Percentiles rank a stretch among this genome's conserved stretches.
Evolutionary conservation across 768 basidiomycete genomes (phyloP).

Genomic region (Dentipellis fragilis): DNA sequence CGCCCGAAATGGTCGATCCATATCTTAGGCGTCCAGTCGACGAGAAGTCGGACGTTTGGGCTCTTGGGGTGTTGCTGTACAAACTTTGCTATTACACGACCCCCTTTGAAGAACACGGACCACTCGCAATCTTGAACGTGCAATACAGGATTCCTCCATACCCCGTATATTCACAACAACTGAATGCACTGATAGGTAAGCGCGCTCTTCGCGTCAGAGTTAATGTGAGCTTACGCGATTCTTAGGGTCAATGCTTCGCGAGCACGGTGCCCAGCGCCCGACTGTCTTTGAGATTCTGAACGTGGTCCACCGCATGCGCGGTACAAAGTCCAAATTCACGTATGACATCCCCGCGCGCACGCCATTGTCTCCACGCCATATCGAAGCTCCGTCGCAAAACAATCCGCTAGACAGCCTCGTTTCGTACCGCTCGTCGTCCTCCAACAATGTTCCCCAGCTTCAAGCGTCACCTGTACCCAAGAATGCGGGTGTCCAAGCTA

Average conservation of each 20-base stretch:
- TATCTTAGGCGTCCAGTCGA: constrained; percentile 76
- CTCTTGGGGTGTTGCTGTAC: constrained; percentile 90
- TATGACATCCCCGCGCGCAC: constrained; percentile 51
- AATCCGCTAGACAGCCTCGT: constrained; percentile 29
- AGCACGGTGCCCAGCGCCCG: constrained; percentile 81
- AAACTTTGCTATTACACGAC: constrained; percentile 99
- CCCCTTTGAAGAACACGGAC: constrained; percentile 96
- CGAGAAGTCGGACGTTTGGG: constrained; percentile 97
- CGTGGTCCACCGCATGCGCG: constrained; percentile 77
- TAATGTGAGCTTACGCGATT: constrained; percentile 1
- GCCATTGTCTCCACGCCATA: constrained; percentile 32
- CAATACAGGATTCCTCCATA: constrained; percentile 89
- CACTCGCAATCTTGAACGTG: constrained; percentile 91
- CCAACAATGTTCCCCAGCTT: constrained; percentile 11
- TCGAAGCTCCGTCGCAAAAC: constrained; percentile 7
- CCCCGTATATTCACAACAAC: constrained; percentile 73
- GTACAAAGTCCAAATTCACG: constrained; percentile 71
- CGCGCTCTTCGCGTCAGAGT: constrained; percentile 16
- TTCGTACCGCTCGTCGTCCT: constrained; percentile 23
- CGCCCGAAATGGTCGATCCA: constrained; percentile 98
- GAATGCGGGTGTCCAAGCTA: constrained; percentile 54
- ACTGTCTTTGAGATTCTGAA: constrained; percentile 79
- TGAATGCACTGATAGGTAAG: constrained; percentile 77
- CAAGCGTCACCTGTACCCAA: constrained; percentile 22
- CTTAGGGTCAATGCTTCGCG: constrained; percentile 84